Evolutionary conservation across 768 basidiomycete species (phyloP).

Genomic region (Antrodiella citrinella): DNA sequence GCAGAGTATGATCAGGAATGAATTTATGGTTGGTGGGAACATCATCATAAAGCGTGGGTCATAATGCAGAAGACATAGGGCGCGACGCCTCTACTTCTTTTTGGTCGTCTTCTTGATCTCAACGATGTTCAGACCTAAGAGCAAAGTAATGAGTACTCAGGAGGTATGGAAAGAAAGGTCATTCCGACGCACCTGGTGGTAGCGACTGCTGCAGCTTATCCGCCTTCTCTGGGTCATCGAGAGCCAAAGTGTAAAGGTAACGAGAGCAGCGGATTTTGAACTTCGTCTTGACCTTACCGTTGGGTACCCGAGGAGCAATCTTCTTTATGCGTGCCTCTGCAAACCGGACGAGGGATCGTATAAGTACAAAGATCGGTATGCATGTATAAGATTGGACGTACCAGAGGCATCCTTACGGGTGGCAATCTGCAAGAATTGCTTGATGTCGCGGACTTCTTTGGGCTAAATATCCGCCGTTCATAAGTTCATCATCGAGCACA

Average conservation of each 20-base stretch:
- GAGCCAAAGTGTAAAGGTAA: conserved; percentile 93
- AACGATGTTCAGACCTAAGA: conserved; percentile 59
- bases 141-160: neutral
- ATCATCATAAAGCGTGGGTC: too few relatives aligned
- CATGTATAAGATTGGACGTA: conserved; percentile 40
- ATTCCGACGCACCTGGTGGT: conserved; percentile 71
- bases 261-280: conserved; percentile 98
- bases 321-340: conserved; percentile 98
- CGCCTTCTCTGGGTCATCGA: conserved; percentile 97
- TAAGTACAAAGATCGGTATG: neutral
- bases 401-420: conserved; percentile 95
- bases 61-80: too few relatives aligned
- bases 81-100: conserved; percentile 55
- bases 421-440: conserved; percentile 95
- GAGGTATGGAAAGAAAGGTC: neutral
- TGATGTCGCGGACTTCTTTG: conserved; percentile 97
- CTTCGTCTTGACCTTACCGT: conserved; percentile 81
- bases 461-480: conserved; percentile 45
- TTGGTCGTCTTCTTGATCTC: conserved; percentile 64
- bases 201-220: conserved; percentile 94
- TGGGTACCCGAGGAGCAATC: conserved; percentile 57
- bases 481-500: neutral
- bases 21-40: neutral
- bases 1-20: too few relatives aligned
- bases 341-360: neutral